phyloP scores from a whole-genome alignment of 331 rosid genomes.

The Spiraea crenata region DNA sequence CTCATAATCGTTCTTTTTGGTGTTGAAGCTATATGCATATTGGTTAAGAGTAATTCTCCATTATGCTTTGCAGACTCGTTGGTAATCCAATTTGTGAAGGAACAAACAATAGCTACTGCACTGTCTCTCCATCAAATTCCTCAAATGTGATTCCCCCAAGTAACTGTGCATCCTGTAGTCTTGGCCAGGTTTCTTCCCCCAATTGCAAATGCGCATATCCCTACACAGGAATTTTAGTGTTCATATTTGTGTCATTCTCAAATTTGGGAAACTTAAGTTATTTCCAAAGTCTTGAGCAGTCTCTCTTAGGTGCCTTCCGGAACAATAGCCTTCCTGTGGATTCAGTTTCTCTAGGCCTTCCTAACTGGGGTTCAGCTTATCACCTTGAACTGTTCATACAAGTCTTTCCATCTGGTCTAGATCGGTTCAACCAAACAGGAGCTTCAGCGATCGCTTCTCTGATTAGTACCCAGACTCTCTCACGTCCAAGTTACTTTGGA shows the following conservation, averaged over 20 bases:
- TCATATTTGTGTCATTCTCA: conserved; percentile 58
- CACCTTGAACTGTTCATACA: conserved; percentile 40
- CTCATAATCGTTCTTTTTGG: background rate
- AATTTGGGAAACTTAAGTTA: conserved; percentile 31
- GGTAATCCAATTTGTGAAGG: conserved; percentile 47
- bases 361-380: conserved; percentile 14
- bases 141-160: conserved; percentile 22
- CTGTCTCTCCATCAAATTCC: conserved; percentile 8
- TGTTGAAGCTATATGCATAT: background rate
- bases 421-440: conserved; percentile 41
- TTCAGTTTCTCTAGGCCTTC: conserved; percentile 47
- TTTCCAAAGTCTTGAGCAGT: conserved; percentile 11
- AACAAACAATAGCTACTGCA: conserved; percentile 35
- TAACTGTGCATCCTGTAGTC: conserved; percentile 44
- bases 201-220: conserved; percentile 66
- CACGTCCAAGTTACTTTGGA: conserved; percentile 42
- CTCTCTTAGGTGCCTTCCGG: conserved; percentile 20
- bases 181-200: conserved; percentile 45
- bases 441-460: conserved; percentile 35
- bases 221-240: conserved; percentile 48
- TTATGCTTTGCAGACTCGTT: conserved; percentile 41
- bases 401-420: conserved; percentile 48
- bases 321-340: conserved; percentile 32
- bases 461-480: conserved; percentile 52
- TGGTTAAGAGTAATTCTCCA: background rate